These are phyloP conservation scores for Suhomyces yuchorum DNA, from an alignment of 1,139 yeast genomes.

Conservation along the genomic window DNA sequence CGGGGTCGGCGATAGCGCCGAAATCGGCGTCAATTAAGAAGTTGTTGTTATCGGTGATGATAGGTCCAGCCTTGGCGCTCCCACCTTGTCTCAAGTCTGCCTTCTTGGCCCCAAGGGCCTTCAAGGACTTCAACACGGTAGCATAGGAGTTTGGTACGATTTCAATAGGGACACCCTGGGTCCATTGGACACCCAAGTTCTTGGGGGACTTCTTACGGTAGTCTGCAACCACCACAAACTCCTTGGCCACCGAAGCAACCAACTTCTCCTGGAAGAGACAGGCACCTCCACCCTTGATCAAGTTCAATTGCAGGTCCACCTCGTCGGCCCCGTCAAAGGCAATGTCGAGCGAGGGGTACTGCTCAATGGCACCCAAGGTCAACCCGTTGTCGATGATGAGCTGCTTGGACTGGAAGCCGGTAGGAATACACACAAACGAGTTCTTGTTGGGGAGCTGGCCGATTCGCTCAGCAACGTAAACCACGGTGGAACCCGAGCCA, in stretches of 20 bases:
- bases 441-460: constrained; percentile 66
- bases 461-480: constrained; percentile 91
- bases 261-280: constrained; percentile 95
- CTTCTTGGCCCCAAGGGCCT: constrained; percentile 62
- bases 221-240: constrained; percentile 90
- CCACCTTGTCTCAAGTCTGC: constrained; percentile 84
- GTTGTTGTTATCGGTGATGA: constrained; percentile 95
- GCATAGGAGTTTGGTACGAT: constrained; percentile 88
- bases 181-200: constrained; percentile 78
- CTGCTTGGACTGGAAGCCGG: constrained; percentile 94
- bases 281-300: constrained; percentile 99
- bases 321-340: constrained; percentile 99
- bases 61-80: constrained; percentile 94
- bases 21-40: constrained; percentile 93
- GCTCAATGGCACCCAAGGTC: constrained; percentile 78
- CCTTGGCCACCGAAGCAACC: constrained; percentile 78
- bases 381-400: constrained; percentile 83
- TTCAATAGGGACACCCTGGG: constrained; percentile 92
- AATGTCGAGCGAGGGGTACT: constrained; percentile 75
- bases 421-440: constrained; percentile 79
- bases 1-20: constrained; percentile 70
- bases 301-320: constrained; percentile 75
- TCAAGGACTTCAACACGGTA: constrained; percentile 67
- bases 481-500: constrained; percentile 96
- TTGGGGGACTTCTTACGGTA: constrained; percentile 73